Percentiles rank a stretch among this genome's conserved stretches.
Evolutionary conservation across 2,329 filamentous ascomycete genomes (phyloP).

Genomic region (Verticillium tricorpus): DNA sequence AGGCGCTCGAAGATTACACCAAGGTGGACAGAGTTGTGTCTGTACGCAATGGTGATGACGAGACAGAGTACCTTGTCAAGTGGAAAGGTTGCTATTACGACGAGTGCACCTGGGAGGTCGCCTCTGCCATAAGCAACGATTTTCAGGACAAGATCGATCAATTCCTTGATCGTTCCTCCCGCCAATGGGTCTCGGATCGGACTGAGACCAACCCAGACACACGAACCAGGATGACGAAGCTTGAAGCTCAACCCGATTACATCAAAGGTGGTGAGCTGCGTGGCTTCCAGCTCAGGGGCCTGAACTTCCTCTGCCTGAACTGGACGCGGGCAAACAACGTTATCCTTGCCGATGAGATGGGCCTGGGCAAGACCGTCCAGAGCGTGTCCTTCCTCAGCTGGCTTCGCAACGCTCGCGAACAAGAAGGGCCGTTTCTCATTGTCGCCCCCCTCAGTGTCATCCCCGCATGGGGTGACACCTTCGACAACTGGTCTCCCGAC

Average conservation of each 20-base stretch:
- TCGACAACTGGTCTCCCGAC: conserved; percentile 93
- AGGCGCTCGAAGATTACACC: conserved; percentile 84
- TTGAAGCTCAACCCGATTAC: conserved; percentile 80
- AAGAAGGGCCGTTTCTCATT: conserved; percentile 93
- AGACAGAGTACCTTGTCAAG: conserved; percentile 88
- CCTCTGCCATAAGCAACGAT: conserved; percentile 67
- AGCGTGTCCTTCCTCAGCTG: conserved; percentile 96
- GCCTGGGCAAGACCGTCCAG: conserved; percentile 95
- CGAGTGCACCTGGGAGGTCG: conserved; percentile 88
- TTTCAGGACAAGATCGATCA: conserved; percentile 90
- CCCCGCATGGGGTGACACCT: conserved; percentile 96
- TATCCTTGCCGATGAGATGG: conserved; percentile 98
- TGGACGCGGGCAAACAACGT: conserved; percentile 95
- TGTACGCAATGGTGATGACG: conserved; percentile 72
- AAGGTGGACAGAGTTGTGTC: conserved; percentile 92
- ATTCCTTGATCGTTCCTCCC: conserved; percentile 77
- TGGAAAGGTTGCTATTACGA: conserved; percentile 96
- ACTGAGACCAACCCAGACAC: conserved; percentile 72
- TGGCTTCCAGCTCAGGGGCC: conserved; percentile 86
- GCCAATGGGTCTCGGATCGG: conserved; percentile 75
- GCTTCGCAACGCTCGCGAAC: conserved; percentile 82
- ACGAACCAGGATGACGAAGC: conserved; percentile 65
- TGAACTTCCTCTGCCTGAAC: conserved; percentile 95
- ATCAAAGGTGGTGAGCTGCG: conserved; percentile 80
- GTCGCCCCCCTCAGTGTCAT: conserved; percentile 97